Conservation (phyloP, 306 rosid genomes). For the Malus domestica region ASM211411v1 NC_041805.1:4387001-4387500, state of each 20-base stretch:
- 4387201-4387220: conserved; percentile 56
- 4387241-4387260: conserved; percentile 8
- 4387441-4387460: conserved; percentile 30
- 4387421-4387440: conserved; percentile 30
- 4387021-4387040: no score
- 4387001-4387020: no score
- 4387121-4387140: conserved; percentile 9
- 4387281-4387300: background rate
- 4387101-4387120: conserved; percentile 25
- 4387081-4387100: conserved; percentile 23
- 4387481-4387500: conserved; percentile 34
- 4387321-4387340: no score
- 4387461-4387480: conserved; percentile 33
- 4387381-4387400: conserved; percentile 40
- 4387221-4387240: conserved; percentile 33
- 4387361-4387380: background rate
- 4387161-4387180: conserved; percentile 21
- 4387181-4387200: conserved; percentile 30
- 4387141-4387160: conserved; percentile 7
- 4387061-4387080: conserved; percentile 27
- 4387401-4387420: conserved; percentile 31
- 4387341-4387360: no score
- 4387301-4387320: no score
- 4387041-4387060: no score
- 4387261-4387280: conserved; percentile 15